Percentiles rank a stretch among this genome's conserved stretches.
Conservation (phyloP, 1,284 basidiomycete species). For the Moesziomyces aphidis region DNA sequence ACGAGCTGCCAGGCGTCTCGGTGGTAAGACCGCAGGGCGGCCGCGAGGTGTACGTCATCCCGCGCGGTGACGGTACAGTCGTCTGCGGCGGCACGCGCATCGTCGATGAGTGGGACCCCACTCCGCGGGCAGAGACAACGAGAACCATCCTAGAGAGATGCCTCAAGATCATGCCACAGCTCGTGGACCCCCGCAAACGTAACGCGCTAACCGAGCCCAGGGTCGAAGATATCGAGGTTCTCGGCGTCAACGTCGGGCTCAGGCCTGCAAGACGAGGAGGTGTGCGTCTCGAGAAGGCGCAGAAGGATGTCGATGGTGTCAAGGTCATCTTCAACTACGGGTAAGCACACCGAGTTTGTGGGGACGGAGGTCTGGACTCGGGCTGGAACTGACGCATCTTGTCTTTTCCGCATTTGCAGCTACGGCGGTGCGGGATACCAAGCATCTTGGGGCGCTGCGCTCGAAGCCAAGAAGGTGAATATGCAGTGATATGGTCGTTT, state of each 20-base stretch:
- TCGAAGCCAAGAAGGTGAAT: constrained; percentile 41
- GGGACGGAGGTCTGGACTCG: too few relatives aligned
- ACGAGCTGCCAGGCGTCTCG: constrained; percentile 27
- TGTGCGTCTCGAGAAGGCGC: constrained; percentile 36
- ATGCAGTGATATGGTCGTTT: too few relatives aligned
- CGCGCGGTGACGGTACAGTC: constrained; percentile 54
- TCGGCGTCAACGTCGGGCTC: constrained; percentile 53
- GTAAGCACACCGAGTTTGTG: background rate
- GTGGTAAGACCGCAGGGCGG: constrained; percentile 38
- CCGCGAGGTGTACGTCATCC: constrained; percentile 58
- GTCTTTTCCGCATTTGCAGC: background rate
- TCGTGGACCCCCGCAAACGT: constrained; percentile 18
- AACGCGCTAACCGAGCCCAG: constrained; percentile 5
- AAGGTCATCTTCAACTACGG: constrained; percentile 44
- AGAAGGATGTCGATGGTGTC: constrained; percentile 15
- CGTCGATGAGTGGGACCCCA: constrained; percentile 38
- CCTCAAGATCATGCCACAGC: constrained; percentile 33
- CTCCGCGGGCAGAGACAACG: constrained; percentile 42
- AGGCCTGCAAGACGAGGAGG: constrained; percentile 53
- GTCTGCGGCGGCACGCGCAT: constrained; percentile 60
- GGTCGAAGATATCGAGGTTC: constrained; percentile 44
- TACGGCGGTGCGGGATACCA: constrained; percentile 59
- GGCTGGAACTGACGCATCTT: background rate
- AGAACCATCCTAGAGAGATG: constrained; percentile 46
- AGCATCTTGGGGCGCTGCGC: constrained; percentile 58